Conservation (phyloP, 768 basidiomycete species). For the Gautieria morchelliformis region DNA sequence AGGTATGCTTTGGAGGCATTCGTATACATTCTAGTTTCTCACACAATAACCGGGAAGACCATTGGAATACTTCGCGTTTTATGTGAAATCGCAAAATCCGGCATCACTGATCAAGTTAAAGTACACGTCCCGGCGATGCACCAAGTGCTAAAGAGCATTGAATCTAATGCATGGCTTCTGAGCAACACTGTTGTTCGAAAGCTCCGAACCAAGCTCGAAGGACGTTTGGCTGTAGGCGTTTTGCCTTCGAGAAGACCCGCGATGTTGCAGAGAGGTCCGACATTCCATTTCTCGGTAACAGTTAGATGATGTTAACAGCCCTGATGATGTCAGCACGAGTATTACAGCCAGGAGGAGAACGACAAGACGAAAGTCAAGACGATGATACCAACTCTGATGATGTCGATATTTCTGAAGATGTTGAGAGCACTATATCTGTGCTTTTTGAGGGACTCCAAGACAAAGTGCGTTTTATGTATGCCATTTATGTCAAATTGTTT, state of each 20-base stretch:
- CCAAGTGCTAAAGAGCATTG: slow-evolving; percentile 34
- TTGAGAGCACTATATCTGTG: slow-evolving; percentile 65
- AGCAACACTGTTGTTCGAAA: slow-evolving; percentile 64
- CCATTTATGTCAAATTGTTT: slow-evolving; percentile 2
- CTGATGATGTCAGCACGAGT: slow-evolving; percentile 14
- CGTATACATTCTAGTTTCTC: slow-evolving; percentile 1
- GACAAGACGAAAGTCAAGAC: slow-evolving; percentile 4
- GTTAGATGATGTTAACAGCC: slow-evolving; percentile 1
- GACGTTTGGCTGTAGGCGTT: slow-evolving; percentile 52
- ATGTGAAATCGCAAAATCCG: slow-evolving; percentile 61
- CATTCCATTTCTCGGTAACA: neutral
- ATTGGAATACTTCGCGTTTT: slow-evolving; percentile 62
- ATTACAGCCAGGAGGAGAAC: slow-evolving; percentile 12
- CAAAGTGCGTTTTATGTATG: slow-evolving; percentile 39
- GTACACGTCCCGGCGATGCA: slow-evolving; percentile 34
- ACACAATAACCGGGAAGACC: slow-evolving; percentile 30
- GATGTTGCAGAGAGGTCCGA: slow-evolving; percentile 32
- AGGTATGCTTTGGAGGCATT: slow-evolving; percentile 28
- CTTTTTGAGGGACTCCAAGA: slow-evolving; percentile 72
- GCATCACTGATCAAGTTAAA: slow-evolving; percentile 43
- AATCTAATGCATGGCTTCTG: slow-evolving; percentile 30
- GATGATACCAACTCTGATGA: slow-evolving; percentile 22
- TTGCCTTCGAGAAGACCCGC: slow-evolving; percentile 38
- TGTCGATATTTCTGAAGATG: slow-evolving; percentile 64
- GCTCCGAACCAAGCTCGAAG: slow-evolving; percentile 53